A percentile compares a stretch with the other conserved stretches of the same genome.
Evolutionary conservation across 1,139 yeast genomes (phyloP).

Genomic region (Suhomyces bolitotheri): DNA sequence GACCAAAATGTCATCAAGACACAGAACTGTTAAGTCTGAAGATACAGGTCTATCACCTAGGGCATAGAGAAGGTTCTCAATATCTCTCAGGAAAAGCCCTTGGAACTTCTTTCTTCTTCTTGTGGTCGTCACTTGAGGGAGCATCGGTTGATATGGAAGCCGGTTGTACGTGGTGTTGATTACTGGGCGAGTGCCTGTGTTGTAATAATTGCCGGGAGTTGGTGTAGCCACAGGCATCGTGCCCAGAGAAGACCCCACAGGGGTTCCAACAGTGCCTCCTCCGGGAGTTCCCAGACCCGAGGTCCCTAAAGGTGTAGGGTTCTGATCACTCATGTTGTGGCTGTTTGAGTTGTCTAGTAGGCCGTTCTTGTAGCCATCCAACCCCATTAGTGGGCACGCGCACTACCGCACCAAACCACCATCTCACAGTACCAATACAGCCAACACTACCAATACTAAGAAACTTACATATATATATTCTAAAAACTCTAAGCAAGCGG

Average conservation of each 20-base stretch:
- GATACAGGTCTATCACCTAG: slow-evolving; percentile 86
- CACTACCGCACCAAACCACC: neutral
- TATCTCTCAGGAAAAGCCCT: slow-evolving; percentile 59
- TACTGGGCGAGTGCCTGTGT: slow-evolving; percentile 1
- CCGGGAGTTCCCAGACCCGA: neutral
- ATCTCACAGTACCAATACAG: too few relatives aligned
- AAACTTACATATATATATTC: too few relatives aligned
- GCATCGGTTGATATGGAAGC: slow-evolving; percentile 9
- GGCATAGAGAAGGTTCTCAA: slow-evolving; percentile 75
- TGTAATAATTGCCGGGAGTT: slow-evolving; percentile 1
- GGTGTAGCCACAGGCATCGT: neutral
- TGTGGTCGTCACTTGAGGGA: slow-evolving; percentile 12
- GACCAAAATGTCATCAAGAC: slow-evolving; percentile 80
- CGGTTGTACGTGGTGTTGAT: slow-evolving; percentile 4
- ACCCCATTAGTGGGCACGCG: too few relatives aligned
- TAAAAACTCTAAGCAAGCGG: slow-evolving; percentile 25
- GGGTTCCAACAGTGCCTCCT: too few relatives aligned
- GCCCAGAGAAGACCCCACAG: neutral
- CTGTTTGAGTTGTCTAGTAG: too few relatives aligned
- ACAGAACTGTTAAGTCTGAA: slow-evolving; percentile 70
- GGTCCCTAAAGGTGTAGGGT: neutral
- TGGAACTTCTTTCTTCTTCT: slow-evolving; percentile 35
- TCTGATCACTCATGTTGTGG: slow-evolving; percentile 3
- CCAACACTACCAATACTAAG: too few relatives aligned
- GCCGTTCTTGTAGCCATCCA: too few relatives aligned